Base-by-base conservation (phyloP, 495 filamentous ascomycete species). In the Articulospora tetracladia region DNA sequence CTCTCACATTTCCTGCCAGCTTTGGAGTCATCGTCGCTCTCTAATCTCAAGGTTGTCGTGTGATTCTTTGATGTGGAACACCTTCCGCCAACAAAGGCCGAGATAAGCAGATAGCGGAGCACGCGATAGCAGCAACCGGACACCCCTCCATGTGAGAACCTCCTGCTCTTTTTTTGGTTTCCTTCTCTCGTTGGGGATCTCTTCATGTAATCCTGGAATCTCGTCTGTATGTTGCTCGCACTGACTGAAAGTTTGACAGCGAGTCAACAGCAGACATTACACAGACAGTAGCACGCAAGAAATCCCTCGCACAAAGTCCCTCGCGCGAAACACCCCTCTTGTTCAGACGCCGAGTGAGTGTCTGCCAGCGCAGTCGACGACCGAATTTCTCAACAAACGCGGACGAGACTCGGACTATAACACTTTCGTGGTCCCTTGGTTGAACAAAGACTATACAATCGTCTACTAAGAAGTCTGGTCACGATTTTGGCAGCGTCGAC, bases 71-170 rank as follows among this genome's bases (percentile, higher is more conserved):
- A 25, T 24, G 22, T 50, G 47, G 10, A n/a, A 39, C 10, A 39
- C 34, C 47, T 6, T 48, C 44, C 17, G 8, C 47, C 47, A 39
- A 50, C 25, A 24, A 12, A 50, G 47, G 25, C 47, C 47, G 22
- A n/a, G n/a, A 50, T 50, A 44, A 44, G 39, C 39, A 44, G 39
- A 44, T 44, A 44, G 11, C n/a, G n/a, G n/a, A n/a, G n/a, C 39
- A 44, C 17, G 8, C 17, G 39, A 44, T 44, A 44, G 7, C 39
- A 17, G 3, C 3, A 19, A 44, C n/a, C 39, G 39, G 39, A 44
- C 39, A 44, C n/a, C 17, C 39, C 17, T 6, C 30, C 30, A 32
- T 32, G 30, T 32, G 13, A 32, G 30, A 32, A 32, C 30, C 30
- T 32, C 30, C 13, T 32, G 30, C 30, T 13, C 30, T 19, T 17